These are phyloP conservation scores for Spathaspora gorwiae DNA, from an alignment of 805 yeast genomes.

Conservation along the genomic window DNA sequence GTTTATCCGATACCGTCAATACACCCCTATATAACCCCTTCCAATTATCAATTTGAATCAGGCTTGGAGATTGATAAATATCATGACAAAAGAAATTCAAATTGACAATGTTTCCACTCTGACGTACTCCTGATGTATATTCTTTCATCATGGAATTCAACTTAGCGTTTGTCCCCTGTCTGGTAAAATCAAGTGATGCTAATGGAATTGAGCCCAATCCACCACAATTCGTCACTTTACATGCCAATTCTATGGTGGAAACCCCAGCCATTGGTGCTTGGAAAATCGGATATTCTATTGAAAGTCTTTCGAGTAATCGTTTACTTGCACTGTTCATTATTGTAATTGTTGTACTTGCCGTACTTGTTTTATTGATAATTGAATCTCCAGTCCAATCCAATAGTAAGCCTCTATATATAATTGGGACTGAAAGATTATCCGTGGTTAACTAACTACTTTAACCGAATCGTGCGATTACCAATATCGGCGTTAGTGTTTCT, in stretches of 20 bases:
- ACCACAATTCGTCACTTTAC: slow-evolving; percentile 38
- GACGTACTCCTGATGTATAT: too few relatives aligned
- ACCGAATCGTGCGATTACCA: too few relatives aligned
- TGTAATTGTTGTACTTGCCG: too few relatives aligned
- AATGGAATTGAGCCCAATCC: slow-evolving; percentile 49
- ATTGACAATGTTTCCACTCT: slow-evolving; percentile 23
- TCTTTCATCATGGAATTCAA: slow-evolving; percentile 10
- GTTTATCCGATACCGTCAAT: slow-evolving; percentile 3
- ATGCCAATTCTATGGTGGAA: slow-evolving; percentile 41
- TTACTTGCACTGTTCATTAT: too few relatives aligned
- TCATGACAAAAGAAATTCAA: slow-evolving; percentile 47
- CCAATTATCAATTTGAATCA: slow-evolving; percentile 20
- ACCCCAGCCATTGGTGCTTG: slow-evolving; percentile 64
- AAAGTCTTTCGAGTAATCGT: slow-evolving; percentile 13
- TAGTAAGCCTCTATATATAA: too few relatives aligned
- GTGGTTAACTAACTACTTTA: too few relatives aligned
- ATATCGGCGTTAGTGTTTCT: too few relatives aligned
- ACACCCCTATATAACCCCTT: slow-evolving; percentile 10
- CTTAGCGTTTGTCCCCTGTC: slow-evolving; percentile 5
- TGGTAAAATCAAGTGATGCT: slow-evolving; percentile 25
- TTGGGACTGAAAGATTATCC: too few relatives aligned
- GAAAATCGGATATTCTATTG: slow-evolving; percentile 39
- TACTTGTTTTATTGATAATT: too few relatives aligned
- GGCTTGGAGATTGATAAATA: slow-evolving; percentile 16
- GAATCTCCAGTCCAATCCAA: too few relatives aligned